These are phyloP conservation scores for Puccinellia tenuiflora DNA, from an alignment of 176 grass and related monocot species.

Conservation along the genomic window DNA sequence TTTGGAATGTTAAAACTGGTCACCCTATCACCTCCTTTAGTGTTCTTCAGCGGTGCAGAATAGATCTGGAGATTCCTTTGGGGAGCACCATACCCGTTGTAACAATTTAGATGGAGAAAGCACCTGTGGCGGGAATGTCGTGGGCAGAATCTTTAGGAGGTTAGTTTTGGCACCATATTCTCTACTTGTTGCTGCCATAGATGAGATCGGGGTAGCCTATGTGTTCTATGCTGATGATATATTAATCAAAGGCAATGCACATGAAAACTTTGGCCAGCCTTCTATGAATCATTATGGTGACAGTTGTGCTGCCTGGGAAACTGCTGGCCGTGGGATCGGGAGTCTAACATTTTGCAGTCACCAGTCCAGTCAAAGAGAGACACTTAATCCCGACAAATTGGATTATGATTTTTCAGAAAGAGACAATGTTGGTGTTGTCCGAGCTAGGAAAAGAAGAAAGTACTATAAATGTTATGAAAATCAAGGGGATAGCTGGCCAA, in stretches of 20 bases:
- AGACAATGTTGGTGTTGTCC: conserved; percentile 9
- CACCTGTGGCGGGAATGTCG: background rate
- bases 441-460: conserved; percentile 52
- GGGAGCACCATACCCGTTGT: conserved; percentile 4
- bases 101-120: conserved; percentile 26
- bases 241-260: conserved; percentile 40
- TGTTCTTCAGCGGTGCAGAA: conserved; percentile 35
- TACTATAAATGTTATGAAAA: conserved; percentile 29
- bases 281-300: conserved; percentile 41
- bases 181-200: conserved; percentile 56
- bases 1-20: conserved; percentile 67
- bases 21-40: conserved; percentile 34
- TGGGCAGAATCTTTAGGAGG: conserved; percentile 49
- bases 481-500: conserved; percentile 34
- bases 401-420: conserved; percentile 24
- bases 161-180: conserved; percentile 68
- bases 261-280: conserved; percentile 22
- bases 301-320: conserved; percentile 57
- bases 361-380: conserved; percentile 23
- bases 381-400: conserved; percentile 9
- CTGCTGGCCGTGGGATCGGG: conserved; percentile 73
- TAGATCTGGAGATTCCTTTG: conserved; percentile 19
- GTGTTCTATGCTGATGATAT: conserved; percentile 66
- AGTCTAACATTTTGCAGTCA: conserved; percentile 42
- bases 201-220: conserved; percentile 72